Percentiles rank a stretch among this genome's conserved stretches.
Conservation (phyloP, 768 basidiomycete genomes). For the Lentinula aciculospora region DNA sequence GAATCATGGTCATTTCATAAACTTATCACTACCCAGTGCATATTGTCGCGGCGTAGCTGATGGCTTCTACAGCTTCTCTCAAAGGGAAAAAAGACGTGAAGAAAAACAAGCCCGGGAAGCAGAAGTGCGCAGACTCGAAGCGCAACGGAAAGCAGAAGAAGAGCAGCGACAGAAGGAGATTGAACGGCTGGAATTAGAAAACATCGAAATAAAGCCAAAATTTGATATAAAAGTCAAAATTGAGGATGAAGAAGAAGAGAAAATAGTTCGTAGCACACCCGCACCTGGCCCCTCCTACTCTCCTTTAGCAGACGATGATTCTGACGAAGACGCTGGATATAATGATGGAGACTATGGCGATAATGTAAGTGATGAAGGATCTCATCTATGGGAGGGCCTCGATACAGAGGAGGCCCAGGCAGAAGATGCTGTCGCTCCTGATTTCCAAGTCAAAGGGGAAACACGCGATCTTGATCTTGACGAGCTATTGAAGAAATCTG, state of each 20-base stretch:
- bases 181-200: slow-evolving; percentile 12
- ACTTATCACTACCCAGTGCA: slow-evolving; percentile 3
- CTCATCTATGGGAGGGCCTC: not conserved
- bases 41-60: slow-evolving; percentile 14
- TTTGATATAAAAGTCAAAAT: slow-evolving; percentile 12
- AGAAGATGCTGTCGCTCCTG: slow-evolving; percentile 4
- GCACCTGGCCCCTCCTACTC: not conserved
- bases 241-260: slow-evolving; percentile 14
- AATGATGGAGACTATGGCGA: not conserved
- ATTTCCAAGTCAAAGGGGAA: slow-evolving; percentile 6
- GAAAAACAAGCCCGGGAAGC: slow-evolving; percentile 12
- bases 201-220: slow-evolving; percentile 3
- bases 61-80: slow-evolving; percentile 14
- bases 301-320: slow-evolving; percentile 10
- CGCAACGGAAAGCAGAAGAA: slow-evolving; percentile 15
- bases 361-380: not conserved
- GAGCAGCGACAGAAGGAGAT: slow-evolving; percentile 14
- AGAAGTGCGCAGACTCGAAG: slow-evolving; percentile 15
- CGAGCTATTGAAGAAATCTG: slow-evolving; percentile 13
- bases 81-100: slow-evolving; percentile 16
- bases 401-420: not conserved
- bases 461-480: slow-evolving; percentile 14
- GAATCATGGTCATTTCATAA: not conserved
- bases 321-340: slow-evolving; percentile 6
- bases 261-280: slow-evolving; percentile 2